Percentiles rank a stretch among this genome's conserved stretches.
Conservation (phyloP, 345 rosid species). For the Camelina laxa region DNA sequence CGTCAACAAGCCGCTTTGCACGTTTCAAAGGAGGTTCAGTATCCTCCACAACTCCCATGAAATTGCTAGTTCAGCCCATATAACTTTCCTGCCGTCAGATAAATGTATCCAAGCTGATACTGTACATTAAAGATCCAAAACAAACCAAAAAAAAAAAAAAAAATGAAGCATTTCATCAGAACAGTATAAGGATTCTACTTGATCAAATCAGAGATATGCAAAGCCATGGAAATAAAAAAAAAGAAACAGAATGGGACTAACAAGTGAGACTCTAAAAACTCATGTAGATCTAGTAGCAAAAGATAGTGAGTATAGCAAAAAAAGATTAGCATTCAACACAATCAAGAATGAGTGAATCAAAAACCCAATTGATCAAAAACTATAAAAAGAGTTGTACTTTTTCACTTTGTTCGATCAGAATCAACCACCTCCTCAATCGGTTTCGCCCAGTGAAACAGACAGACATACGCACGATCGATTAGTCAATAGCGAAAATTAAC, state of each 20-base stretch:
- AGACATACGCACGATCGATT: background rate
- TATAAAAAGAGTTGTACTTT: background rate
- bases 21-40: conserved; percentile 58
- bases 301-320: background rate
- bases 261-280: background rate
- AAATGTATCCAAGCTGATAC: conserved; percentile 11
- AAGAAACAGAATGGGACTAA: background rate
- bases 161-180: conserved; percentile 4
- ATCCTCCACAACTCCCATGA: conserved; percentile 81
- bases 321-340: background rate
- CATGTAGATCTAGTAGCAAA: conserved; percentile 28
- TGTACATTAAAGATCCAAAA: conserved; percentile 24
- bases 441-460: conserved; percentile 8
- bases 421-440: conserved; percentile 13
- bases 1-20: conserved; percentile 50
- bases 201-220: conserved; percentile 23
- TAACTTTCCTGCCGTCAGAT: conserved; percentile 35
- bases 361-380: conserved; percentile 30
- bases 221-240: background rate
- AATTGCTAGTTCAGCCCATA: conserved; percentile 67
- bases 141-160: background rate
- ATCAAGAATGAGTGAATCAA: conserved; percentile 10
- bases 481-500: background rate
- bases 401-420: conserved; percentile 28
- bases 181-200: conserved; percentile 11